phyloP scores from a whole-genome alignment of 306 rosid species.

The Rubus parviflorus region DNA sequence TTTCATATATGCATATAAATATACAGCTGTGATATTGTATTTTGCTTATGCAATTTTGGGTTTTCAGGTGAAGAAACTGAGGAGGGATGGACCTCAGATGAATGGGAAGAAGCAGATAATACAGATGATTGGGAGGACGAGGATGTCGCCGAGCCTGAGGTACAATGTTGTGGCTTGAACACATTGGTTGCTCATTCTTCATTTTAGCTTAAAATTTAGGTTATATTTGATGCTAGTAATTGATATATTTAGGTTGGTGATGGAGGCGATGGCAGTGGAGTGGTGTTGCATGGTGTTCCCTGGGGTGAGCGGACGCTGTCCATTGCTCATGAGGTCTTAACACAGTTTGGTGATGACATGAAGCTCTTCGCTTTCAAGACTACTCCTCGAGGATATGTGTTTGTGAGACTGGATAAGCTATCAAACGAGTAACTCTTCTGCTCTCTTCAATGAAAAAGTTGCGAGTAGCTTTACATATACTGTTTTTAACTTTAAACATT shows the following conservation, averaged over 20 bases:
- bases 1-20: neutral
- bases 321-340: conserved; percentile 65
- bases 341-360: conserved; percentile 53
- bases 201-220: conserved; percentile 14
- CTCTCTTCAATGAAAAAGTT: conserved; percentile 16
- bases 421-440: conserved; percentile 59
- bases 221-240: conserved; percentile 21
- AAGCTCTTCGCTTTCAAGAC: conserved; percentile 77
- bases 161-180: conserved; percentile 25
- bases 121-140: conserved; percentile 47
- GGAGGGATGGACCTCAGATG: conserved; percentile 41
- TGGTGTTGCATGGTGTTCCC: conserved; percentile 60
- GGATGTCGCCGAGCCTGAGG: conserved; percentile 63
- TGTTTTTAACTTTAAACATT: neutral
- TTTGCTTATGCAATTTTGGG: conserved; percentile 19
- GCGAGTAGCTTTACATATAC: neutral
- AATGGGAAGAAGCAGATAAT: conserved; percentile 52
- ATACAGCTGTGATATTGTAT: conserved; percentile 3
- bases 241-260: conserved; percentile 60
- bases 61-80: conserved; percentile 52
- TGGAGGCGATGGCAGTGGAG: conserved; percentile 90
- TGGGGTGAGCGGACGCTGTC: conserved; percentile 79
- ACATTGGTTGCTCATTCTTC: conserved; percentile 17
- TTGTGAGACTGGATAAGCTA: conserved; percentile 80
- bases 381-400: conserved; percentile 74